Percentiles rank a stretch among this genome's conserved stretches.
Evolutionary conservation across 1,284 basidiomycete species (phyloP).

Genomic region (Papiliotrema fonsecae): DNA sequence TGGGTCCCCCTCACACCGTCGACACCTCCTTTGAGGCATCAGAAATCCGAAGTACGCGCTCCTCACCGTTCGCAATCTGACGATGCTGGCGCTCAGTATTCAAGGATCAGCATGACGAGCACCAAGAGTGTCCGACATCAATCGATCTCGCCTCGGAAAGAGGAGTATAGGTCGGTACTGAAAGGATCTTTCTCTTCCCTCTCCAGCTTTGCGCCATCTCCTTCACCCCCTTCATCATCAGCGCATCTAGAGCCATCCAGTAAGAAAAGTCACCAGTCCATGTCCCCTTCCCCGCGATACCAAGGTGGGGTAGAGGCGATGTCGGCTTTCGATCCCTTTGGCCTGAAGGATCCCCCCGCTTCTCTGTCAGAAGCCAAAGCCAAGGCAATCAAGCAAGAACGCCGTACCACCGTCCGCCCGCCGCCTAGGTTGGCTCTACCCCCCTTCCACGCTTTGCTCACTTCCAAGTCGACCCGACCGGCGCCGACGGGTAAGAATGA

Average conservation of each 20-base stretch:
- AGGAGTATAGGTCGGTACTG: no score
- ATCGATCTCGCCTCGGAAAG: no score
- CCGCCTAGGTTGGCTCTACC: background rate
- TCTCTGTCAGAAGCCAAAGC: background rate
- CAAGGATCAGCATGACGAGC: no score
- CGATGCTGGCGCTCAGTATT: no score
- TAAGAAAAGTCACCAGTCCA: background rate
- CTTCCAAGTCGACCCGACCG: constrained; percentile 3
- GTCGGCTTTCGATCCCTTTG: constrained; percentile 1
- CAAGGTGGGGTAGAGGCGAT: background rate
- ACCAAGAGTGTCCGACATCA: no score
- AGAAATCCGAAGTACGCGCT: no score
- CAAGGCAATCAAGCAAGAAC: background rate
- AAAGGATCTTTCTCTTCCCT: no score
- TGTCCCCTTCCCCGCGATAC: background rate
- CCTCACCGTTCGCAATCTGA: no score
- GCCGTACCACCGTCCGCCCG: constrained; percentile 2
- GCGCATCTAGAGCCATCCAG: background rate
- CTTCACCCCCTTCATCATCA: background rate
- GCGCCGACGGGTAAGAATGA: constrained; percentile 2
- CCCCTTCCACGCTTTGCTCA: constrained; percentile 9
- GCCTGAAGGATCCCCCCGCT: background rate
- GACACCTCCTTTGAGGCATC: no score
- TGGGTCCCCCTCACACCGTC: no score
- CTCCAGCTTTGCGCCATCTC: background rate